phyloP scores from a whole-genome alignment of 768 basidiomycete species.

The Roridomyces roridus region DNA sequence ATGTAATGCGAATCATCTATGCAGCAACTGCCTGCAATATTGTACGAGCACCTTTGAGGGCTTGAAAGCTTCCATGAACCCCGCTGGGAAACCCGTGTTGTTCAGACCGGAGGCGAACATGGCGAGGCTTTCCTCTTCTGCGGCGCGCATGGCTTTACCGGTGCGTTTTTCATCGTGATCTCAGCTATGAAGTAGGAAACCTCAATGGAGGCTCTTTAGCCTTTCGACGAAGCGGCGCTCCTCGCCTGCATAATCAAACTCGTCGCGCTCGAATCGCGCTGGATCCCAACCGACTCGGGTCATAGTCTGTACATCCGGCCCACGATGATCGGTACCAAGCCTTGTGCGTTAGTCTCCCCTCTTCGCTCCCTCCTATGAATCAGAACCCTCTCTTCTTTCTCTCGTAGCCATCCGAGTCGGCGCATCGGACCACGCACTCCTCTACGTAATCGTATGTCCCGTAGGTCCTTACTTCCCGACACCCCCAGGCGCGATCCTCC shows the following conservation, averaged over 20 bases:
- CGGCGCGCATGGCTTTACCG: conserved; percentile 75
- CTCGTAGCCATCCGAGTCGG: conserved; percentile 67
- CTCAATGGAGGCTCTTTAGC: conserved; percentile 48
- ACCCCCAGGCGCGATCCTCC: conserved; percentile 38
- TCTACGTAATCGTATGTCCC: conserved; percentile 77
- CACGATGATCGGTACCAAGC: conserved; percentile 68
- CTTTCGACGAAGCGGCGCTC: conserved; percentile 74
- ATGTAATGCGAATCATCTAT: no score
- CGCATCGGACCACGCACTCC: conserved; percentile 73
- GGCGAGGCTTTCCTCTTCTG: conserved; percentile 75
- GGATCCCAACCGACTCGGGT: conserved; percentile 80
- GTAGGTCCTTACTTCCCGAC: conserved; percentile 80
- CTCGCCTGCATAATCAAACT: conserved; percentile 78
- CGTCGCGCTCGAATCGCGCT: conserved; percentile 72
- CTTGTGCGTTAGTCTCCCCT: conserved; percentile 42
- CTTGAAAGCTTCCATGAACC: conserved; percentile 80
- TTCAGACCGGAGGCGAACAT: conserved; percentile 90
- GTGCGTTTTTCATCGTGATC: no score
- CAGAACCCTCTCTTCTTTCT: no score
- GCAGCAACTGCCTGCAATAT: conserved; percentile 82
- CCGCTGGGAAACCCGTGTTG: conserved; percentile 74
- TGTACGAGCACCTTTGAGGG: conserved; percentile 88
- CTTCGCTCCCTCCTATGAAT: conserved; percentile 53
- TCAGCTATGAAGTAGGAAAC: no score
- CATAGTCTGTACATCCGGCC: conserved; percentile 90